A percentile compares a stretch with the other conserved stretches of the same genome.
These are phyloP conservation scores for Aspergillus pseudoterreus DNA, from an alignment of 2,329 filamentous ascomycete genomes.

Conservation along the genomic window DNA sequence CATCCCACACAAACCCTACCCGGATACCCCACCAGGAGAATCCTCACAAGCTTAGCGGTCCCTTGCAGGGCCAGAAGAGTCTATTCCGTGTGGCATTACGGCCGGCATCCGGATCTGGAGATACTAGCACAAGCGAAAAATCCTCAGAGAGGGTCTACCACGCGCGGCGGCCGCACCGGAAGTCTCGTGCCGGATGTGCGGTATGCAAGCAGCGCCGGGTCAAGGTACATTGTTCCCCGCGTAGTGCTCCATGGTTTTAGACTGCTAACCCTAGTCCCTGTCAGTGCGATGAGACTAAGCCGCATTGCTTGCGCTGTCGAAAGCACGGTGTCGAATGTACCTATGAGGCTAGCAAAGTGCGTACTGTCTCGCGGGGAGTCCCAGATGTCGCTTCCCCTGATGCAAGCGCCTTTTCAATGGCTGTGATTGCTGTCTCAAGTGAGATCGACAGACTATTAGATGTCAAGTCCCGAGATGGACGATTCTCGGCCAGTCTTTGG, in stretches of 20 bases:
- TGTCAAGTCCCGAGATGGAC: conserved; percentile 3
- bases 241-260: neutral
- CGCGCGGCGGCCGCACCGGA: conserved; percentile 30
- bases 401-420: conserved; percentile 17
- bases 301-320: conserved; percentile 28
- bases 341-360: conserved; percentile 17
- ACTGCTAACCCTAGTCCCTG: neutral
- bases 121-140: neutral
- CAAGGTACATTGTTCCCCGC: conserved; percentile 24
- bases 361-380: conserved; percentile 1
- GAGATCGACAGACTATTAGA: conserved; percentile 24
- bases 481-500: conserved; percentile 9
- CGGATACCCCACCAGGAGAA: neutral
- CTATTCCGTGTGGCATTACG: conserved; percentile 24
- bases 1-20: neutral
- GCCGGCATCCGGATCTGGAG: conserved; percentile 2
- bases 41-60: conserved; percentile 1
- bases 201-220: conserved; percentile 34
- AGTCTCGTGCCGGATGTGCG: conserved; percentile 31
- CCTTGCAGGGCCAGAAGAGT: conserved; percentile 21
- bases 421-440: conserved; percentile 15
- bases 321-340: conserved; percentile 28
- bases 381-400: conserved; percentile 12
- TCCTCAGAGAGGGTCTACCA: conserved; percentile 20
- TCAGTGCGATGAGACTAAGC: conserved; percentile 35